Conservation (phyloP, 257 asterid genomes). For the Solanum etuberosum region DNA sequence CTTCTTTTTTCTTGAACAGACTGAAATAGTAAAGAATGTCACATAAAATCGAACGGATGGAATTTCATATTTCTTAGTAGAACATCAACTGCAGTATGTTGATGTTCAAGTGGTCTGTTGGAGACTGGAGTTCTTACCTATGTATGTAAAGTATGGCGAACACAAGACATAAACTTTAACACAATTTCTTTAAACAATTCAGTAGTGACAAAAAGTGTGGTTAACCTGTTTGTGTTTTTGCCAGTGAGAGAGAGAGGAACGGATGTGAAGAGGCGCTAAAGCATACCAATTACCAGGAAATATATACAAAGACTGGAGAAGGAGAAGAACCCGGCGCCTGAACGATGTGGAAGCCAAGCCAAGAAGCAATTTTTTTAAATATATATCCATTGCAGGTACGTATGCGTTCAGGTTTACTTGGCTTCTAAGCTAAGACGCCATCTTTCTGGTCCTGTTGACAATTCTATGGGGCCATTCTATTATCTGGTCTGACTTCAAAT, state of each 20-base stretch:
- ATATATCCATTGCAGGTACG: conserved; percentile 58
- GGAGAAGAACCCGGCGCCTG: background rate
- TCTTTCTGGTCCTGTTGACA: conserved; percentile 9
- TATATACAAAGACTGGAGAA: background rate
- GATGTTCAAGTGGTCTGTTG: background rate
- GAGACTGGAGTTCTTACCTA: background rate
- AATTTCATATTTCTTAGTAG: background rate
- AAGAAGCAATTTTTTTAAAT: conserved; percentile 1
- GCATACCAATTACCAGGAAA: background rate
- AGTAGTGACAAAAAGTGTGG: background rate
- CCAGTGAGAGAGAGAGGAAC: background rate
- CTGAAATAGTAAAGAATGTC: background rate
- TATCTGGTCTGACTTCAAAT: background rate
- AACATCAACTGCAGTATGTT: background rate
- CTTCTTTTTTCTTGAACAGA: background rate
- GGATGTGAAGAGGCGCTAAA: background rate
- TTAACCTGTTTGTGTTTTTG: background rate
- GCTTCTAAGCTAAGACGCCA: conserved; percentile 40
- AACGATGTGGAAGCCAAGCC: conserved; percentile 16
- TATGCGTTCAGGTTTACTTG: conserved; percentile 19
- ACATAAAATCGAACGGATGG: background rate
- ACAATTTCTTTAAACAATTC: background rate
- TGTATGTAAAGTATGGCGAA: background rate
- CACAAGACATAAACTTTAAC: background rate
- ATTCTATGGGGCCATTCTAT: conserved; percentile 1